These are phyloP conservation scores for Oryza australiensis DNA, from an alignment of 176 grass and related monocot genomes.

Conservation along the genomic window DNA sequence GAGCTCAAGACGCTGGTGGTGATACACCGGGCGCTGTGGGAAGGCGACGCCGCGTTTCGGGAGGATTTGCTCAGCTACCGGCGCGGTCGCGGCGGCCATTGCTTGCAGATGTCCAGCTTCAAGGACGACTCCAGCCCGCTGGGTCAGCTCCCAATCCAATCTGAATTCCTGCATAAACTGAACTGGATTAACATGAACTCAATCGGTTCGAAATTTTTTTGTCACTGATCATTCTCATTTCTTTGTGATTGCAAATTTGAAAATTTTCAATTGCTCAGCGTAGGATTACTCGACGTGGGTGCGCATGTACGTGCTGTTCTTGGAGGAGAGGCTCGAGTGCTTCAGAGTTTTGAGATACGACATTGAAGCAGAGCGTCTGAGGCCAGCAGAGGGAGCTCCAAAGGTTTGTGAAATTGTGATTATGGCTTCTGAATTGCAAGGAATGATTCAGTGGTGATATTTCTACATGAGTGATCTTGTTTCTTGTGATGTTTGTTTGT, in stretches of 20 bases:
- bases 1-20: conserved; percentile 89
- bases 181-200: not conserved
- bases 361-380: conserved; percentile 67
- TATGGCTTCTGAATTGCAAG: not conserved
- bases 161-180: not conserved
- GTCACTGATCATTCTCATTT: not conserved
- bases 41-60: conserved; percentile 73
- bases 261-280: conserved; percentile 34
- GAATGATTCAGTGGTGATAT: not conserved
- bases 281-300: conserved; percentile 96
- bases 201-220: not conserved
- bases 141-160: conserved; percentile 25
- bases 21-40: conserved; percentile 69
- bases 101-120: conserved; percentile 75
- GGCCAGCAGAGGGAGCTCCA: conserved; percentile 35
- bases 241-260: not conserved
- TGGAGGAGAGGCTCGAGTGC: conserved; percentile 95
- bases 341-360: conserved; percentile 75
- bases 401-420: conserved; percentile 38
- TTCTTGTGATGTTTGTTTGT: not conserved
- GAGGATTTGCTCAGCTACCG: conserved; percentile 76
- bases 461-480: not conserved
- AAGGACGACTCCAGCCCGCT: conserved; percentile 81
- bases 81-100: conserved; percentile 46
- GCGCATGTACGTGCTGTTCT: conserved; percentile 80